phyloP scores from a whole-genome alignment of 2,329 filamentous ascomycete species.

The Coniella vitis region DNA sequence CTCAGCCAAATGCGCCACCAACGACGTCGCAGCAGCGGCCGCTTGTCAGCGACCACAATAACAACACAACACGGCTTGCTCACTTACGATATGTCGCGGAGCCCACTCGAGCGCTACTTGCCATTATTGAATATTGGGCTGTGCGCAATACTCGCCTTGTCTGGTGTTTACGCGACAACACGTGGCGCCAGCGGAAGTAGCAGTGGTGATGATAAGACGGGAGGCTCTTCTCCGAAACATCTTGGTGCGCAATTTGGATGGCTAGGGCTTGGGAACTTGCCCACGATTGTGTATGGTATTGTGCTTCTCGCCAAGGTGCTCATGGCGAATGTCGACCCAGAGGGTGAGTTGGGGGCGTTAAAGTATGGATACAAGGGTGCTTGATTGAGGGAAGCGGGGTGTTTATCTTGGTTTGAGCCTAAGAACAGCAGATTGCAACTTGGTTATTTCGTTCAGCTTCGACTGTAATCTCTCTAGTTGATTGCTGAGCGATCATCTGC shows the following conservation, averaged over 20 bases:
- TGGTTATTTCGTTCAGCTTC: too few species aligned
- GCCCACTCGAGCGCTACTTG: conserved; percentile 51
- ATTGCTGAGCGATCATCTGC: too few species aligned
- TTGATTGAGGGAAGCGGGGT: conserved; percentile 25
- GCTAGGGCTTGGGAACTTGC: conserved; percentile 38
- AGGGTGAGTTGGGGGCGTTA: conserved; percentile 53
- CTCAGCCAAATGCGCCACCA: conserved; percentile 2
- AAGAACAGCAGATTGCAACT: too few species aligned
- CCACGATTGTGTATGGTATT: conserved; percentile 52
- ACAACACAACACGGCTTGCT: too few species aligned
- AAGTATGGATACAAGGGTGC: conserved; percentile 64
- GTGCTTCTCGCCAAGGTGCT: conserved; percentile 56
- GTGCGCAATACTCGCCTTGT: conserved; percentile 43
- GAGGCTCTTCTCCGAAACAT: too few species aligned
- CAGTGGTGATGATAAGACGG: conserved; percentile 17
- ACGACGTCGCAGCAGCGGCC: conserved; percentile 16
- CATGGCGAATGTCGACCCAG: conserved; percentile 63
- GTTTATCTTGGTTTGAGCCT: too few species aligned
- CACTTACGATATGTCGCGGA: conserved; percentile 19
- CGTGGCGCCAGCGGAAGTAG: too few species aligned
- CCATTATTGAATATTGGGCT: conserved; percentile 54
- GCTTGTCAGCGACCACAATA: too few species aligned
- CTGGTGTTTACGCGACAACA: conserved; percentile 31
- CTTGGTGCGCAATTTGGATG: conserved; percentile 1
- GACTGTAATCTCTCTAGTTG: too few species aligned